Base-by-base conservation (phyloP, 441 rosid genomes). In the Aleurites moluccanus region DNA sequence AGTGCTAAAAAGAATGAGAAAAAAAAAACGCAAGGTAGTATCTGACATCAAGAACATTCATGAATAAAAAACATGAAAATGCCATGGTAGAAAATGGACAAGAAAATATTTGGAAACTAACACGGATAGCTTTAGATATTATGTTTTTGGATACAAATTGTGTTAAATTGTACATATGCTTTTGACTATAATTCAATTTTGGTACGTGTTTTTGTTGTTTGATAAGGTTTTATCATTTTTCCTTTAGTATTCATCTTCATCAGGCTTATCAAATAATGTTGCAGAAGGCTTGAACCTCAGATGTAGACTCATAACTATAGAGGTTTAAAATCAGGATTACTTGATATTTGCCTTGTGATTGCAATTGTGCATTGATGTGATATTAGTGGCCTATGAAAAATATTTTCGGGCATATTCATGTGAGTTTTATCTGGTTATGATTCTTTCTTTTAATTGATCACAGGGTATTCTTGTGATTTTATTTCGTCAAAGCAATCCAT, bases 311-410 rank as follows among this genome's bases (percentile, higher is more conserved):
- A 38, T 55, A 33, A 47, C 1, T 27, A 0, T 21, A 47, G 60
- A 63, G 62, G 25, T 53, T 10, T 23, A 16, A 28, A 73, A 28
- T 73, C 49, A 47, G 44, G 9, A 50, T 50, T 53, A 20, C 40
- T 38, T 55, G 33, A 35, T 23, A 23, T 25, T n/a, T 5, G 35
- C 62, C 21, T 63, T 73, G 28, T 47, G 47, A 27, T 62, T 64
- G 61, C n/a, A 64, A 33, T 49, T 38, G 33, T n/a, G 42, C 49
- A 50, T 61, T 45, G 30, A 11, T 72, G 75, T 38, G 40, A 73
- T 62, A 47, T 52, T 70, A 33, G n/a, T 62, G 30, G 59, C 14
- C 3, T 50, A 21, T 10, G 35, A 21, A 59, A 57, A 59, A 50
- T 10, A 52, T 50, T 27, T 14, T 27, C 16, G 9, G 47, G 60